These are phyloP conservation scores for Lachnellula cervina DNA, from an alignment of 2,329 filamentous ascomycete species.

Conservation along the genomic window DNA sequence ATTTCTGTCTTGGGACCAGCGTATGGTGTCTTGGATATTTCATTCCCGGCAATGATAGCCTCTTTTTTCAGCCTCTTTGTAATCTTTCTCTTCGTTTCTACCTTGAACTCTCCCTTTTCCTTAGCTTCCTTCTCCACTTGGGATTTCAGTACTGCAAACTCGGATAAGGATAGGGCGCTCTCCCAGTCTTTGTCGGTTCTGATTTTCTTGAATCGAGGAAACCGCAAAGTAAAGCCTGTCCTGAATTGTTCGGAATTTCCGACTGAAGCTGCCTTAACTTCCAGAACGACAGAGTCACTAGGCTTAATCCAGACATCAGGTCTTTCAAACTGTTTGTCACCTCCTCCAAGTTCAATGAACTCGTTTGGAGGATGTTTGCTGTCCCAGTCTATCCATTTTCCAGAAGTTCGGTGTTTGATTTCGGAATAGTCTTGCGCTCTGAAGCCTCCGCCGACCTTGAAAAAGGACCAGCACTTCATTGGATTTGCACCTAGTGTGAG, in stretches of 20 bases:
- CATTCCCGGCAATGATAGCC: conserved; percentile 66
- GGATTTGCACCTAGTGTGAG: conserved; percentile 41
- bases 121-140: conserved; percentile 65
- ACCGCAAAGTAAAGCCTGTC: conserved; percentile 72
- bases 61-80: conserved; percentile 64
- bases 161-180: conserved; percentile 69
- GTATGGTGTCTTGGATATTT: conserved; percentile 47
- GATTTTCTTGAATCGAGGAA: conserved; percentile 81
- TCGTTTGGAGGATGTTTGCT: conserved; percentile 66
- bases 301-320: conserved; percentile 94
- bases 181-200: conserved; percentile 83
- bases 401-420: conserved; percentile 78
- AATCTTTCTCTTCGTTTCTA: conserved; percentile 59
- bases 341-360: conserved; percentile 77
- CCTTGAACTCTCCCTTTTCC: conserved; percentile 66
- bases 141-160: conserved; percentile 68
- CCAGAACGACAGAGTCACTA: conserved; percentile 78
- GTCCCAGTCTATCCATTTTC: conserved; percentile 89
- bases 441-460: conserved; percentile 96
- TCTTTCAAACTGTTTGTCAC: conserved; percentile 64
- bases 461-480: conserved; percentile 88
- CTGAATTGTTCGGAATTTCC: conserved; percentile 73
- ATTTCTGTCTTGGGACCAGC: conserved; percentile 55
- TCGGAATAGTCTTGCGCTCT: conserved; percentile 77
- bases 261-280: conserved; percentile 82